phyloP scores from a whole-genome alignment of 2,329 filamentous ascomycete genomes.

The Hypoxylon sp. region DNA sequence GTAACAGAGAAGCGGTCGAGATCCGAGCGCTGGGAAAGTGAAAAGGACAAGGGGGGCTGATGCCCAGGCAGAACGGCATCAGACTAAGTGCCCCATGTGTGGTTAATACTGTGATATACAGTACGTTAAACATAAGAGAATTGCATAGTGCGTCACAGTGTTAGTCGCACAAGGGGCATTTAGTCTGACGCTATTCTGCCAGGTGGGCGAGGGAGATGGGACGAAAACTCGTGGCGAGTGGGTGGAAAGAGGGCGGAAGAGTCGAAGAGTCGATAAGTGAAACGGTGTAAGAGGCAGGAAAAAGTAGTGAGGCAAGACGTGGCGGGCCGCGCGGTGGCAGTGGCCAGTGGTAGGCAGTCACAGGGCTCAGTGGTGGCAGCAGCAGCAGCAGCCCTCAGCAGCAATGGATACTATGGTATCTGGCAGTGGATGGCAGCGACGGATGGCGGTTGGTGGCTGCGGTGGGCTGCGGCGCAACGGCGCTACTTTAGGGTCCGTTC shows the following conservation, averaged over 20 bases:
- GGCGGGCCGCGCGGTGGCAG: constrained; percentile 33
- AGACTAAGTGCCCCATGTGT: no score
- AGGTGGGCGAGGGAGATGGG: constrained; percentile 18
- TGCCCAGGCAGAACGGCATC: no score
- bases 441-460: constrained; percentile 5
- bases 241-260: background rate
- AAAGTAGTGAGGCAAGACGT: constrained; percentile 32
- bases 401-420: no score
- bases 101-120: no score
- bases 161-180: no score
- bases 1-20: constrained; percentile 30
- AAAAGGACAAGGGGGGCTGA: constrained; percentile 13
- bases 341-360: constrained; percentile 2
- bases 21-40: constrained; percentile 36
- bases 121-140: no score
- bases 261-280: background rate
- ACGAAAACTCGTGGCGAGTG: constrained; percentile 30
- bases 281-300: constrained; percentile 17
- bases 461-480: constrained; percentile 6
- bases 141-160: no score
- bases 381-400: background rate
- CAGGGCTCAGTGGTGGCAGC: no score
- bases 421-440: background rate
- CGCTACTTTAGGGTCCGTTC: constrained; percentile 41
- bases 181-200: no score